Evolutionary conservation across 331 rosid species (phyloP).

Genomic region (Quercus phellos): DNA sequence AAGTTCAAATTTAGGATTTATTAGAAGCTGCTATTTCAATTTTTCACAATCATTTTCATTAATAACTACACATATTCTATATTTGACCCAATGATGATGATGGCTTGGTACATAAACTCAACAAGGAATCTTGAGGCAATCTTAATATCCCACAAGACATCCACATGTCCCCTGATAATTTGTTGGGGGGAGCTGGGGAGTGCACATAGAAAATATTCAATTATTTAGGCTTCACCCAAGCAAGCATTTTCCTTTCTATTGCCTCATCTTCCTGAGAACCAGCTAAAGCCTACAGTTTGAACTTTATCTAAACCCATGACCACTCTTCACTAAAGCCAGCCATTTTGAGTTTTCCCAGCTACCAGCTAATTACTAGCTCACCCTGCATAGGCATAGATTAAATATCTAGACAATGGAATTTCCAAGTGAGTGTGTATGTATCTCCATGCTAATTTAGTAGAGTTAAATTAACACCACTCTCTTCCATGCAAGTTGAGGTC

Average conservation of each 20-base stretch:
- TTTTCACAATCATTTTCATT: not conserved
- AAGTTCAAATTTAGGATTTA: not conserved
- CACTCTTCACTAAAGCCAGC: not conserved
- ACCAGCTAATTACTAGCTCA: not conserved
- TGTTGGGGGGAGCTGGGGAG: not conserved
- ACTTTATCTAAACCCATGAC: not conserved
- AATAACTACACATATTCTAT: not conserved
- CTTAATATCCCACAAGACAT: not conserved
- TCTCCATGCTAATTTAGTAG: not conserved
- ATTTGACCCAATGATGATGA: not conserved
- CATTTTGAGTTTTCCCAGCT: not conserved
- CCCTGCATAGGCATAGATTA: not conserved
- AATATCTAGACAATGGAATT: not conserved
- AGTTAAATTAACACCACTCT: not conserved
- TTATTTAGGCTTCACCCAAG: not conserved
- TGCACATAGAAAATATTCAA: not conserved
- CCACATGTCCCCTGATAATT: not conserved
- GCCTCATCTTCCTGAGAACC: not conserved
- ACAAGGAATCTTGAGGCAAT: not conserved
- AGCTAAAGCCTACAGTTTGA: not conserved
- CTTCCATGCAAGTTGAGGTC: not conserved
- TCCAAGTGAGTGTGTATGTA: not conserved
- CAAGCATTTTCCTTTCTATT: not conserved
- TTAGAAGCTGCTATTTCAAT: not conserved
- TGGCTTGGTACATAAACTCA: not conserved